Base-by-base conservation (phyloP, 345 rosid species). In the Gynandropsis gynandra region DNA sequence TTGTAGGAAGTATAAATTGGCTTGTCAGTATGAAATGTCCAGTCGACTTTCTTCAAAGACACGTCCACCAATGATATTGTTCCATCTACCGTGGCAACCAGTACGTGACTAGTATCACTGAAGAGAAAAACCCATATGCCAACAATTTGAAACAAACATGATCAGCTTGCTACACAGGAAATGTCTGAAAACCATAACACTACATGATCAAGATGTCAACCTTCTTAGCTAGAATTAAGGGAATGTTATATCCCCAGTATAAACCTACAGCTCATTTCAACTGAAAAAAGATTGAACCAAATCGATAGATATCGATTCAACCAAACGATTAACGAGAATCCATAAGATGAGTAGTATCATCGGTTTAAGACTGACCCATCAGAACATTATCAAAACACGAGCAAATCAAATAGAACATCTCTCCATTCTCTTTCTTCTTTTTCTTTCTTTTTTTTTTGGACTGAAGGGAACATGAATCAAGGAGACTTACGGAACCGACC, bases 1-100 rank as follows among this genome's bases (percentile, higher is more conserved):
- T 80, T 79, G 72, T 83, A 80, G 8, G 87, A 80, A 3, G 87
- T 74, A 55, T 78, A 78, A 35, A 78, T 80, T 0, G 87, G 82
- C 32, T 61, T 54, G 1, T 77, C 75, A 17, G 83, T 56, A 5
- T 77, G 50, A 18, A 78, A 71, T 0, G 83, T 80, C 85, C 93
- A 78, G 20, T 49, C 70, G 11, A 63, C 42, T 56, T 73, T 63
- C 37, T 49, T 42, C 2, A 70, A 69, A 1, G 61, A 64, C 42
- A 52, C 54, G 47, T 82, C 83, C 43, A 77, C 67, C 34, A 76
- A 68, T 47, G 76, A 66, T 34, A 83, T 56, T 1, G 77, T 67
- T 55, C 86, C 86, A 43, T 83, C 83, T 66, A 56, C 65, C 32
- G 76, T 75, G 43, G 76, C 75, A 45, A 76, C 58, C 35, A 83